Percentiles rank a stretch among this genome's conserved stretches.
Evolutionary conservation across 768 basidiomycete species (phyloP).

Genomic region (Phanerochaete sordida): DNA sequence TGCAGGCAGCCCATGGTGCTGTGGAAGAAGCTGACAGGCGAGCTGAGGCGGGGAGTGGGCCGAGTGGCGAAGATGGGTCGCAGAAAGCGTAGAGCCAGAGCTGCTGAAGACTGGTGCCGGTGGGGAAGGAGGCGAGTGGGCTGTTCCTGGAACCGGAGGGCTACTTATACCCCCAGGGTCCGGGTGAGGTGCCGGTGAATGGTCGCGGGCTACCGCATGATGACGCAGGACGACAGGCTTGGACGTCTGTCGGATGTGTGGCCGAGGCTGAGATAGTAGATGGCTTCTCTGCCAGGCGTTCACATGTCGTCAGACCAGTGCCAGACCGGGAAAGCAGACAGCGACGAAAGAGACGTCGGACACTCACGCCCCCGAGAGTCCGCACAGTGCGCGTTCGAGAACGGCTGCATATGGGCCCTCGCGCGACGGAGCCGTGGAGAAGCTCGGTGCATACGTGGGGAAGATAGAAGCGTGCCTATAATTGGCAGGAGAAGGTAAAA

Average conservation of each 20-base stretch:
- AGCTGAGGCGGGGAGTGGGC: neutral
- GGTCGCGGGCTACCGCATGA: neutral
- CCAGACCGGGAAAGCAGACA: neutral
- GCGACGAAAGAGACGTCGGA: neutral
- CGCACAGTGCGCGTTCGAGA: neutral
- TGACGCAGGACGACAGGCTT: neutral
- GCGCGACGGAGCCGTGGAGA: neutral
- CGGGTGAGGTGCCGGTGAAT: neutral
- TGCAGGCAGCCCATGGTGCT: constrained; percentile 5
- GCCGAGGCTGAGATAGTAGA: neutral
- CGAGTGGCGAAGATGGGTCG: neutral
- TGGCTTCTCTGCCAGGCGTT: constrained; percentile 3
- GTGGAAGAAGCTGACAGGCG: neutral
- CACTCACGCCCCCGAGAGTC: neutral
- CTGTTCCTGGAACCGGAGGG: neutral
- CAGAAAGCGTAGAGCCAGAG: neutral
- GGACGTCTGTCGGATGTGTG: neutral
- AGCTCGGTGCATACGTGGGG: neutral
- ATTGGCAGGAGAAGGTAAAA: neutral
- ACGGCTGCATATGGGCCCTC: neutral
- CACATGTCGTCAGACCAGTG: neutral
- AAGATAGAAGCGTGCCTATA: neutral
- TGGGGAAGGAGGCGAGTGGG: neutral
- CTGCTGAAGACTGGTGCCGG: neutral
- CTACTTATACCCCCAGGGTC: neutral